Base-by-base conservation (phyloP, 2,329 filamentous ascomycete species). In the Penicillium sp. region DNA sequence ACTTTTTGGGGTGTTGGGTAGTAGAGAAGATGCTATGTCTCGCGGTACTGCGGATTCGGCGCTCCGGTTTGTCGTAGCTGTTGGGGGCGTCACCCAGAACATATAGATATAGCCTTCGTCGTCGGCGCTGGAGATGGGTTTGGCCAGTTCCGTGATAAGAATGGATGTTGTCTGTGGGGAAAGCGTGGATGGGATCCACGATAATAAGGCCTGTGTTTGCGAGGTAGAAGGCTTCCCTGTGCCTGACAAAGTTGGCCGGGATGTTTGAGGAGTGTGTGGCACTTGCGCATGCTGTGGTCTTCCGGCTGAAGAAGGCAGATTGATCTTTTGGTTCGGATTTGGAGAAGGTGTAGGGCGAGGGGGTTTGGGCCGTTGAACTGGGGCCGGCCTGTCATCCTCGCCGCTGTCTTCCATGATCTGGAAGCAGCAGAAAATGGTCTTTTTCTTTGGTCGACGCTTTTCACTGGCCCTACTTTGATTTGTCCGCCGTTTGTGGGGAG, bases 71-170 rank as follows among this genome's bases (percentile, higher is more conserved):
- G 54, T 49, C 21, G 52, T 46, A 4, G 83, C 75, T 2, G 80
- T 81, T 35, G 82, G 79, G 32, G 91, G 86, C 0, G 91, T 97
- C 23, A 97, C 81, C 91, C 93, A 97, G 80, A 97, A 99, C 73
- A 99, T 96, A 80, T 99, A 99, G 63, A 99, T 97, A 76, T 94
- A 99, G 37, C 94, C 94, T 13, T 88, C 79, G 63, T 95, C 90
- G 61, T 94, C 90, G 51, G 81, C 77, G 23, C 84, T 78, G 0
- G 90, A 91, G 44, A 92, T 83, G 1, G 80, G 91, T 78, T 82
- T 94, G 69, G 74, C 84, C 10, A 97, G 80, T 72, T 97, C 92
- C 3, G 87, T 79, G 56, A 93, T 81, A 4, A 97, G 80, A 6
- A 80, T 76, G 0, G 90, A 87, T 0, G 89, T 79, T 0, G 85